Evolutionary conservation across 345 rosid species (phyloP), one percentile per base, ranked within the genome.

Genomic region (Salix purpurea): DNA sequence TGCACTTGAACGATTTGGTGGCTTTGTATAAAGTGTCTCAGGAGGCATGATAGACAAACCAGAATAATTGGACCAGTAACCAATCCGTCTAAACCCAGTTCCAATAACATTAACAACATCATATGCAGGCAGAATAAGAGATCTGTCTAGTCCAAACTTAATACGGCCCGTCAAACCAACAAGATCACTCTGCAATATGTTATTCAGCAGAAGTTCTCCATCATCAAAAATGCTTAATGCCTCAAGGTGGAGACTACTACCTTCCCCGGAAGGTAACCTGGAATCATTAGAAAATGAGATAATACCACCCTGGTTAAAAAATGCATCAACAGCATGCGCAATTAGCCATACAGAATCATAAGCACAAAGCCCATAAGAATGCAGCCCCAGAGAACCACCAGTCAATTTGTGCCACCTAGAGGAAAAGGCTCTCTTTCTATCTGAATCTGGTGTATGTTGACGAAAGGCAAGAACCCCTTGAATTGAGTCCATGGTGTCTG

Each of bases 41-140:
- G 98, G 99, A 79, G 90, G 74, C 64, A 77, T 61, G n/a, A 81
- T 83, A 37, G 98, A 90, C 77, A 96, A 89, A 77, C 94, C 97
- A 39, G 99, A 87, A 85, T 88, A 86, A 81, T 93, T 93, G 40
- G 97, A 93, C 99, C 99, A 95, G 84, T 88, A 91, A 74, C 99
- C 99, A 69, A 95, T 83, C 48, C 69, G 86, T 13, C 96, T 91
- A 78, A 83, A 83, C 69, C 99, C 99, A 65, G 93, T 88, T 34
- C 99, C 99, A 16, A 91, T 72, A 67, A 95, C 94, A 84, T 95
- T 95, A 74, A 91, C 87, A 12, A 95, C 77, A 82, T 93, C 99
- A 74, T 88, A 95, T 6, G 98, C 92, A 16, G 98, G 96, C n/a
- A 64, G 67, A 68, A 75, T 73, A 75, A 90, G 90, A 64, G 91